Base-by-base conservation (phyloP, 257 asterid genomes). In the Scutellaria minor region DNA sequence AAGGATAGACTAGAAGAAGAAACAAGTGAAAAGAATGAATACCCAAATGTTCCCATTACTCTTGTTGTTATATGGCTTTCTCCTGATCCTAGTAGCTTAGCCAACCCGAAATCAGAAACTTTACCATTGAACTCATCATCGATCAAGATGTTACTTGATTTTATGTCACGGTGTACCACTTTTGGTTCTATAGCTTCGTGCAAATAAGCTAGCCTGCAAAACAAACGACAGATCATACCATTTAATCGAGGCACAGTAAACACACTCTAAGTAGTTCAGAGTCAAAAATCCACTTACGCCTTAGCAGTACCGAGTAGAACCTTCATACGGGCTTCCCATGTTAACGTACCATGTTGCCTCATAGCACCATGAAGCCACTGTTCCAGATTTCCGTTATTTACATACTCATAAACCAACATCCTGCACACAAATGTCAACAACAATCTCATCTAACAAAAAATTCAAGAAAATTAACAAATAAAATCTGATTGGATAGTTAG, bases 11-110 rank as follows among this genome's bases (percentile, higher is more conserved):
- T 5, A 24, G 27, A 24, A 42, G 67, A 22, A 68, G 58, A 69
- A 20, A 3, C 14, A 24, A 81, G 63, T 20, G 52, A 31, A 45
- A 31, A 39, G 42, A n/a, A 45, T 8, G 31, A 58, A 47, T 84
- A 94, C 99, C 99, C 99, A 65, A 91, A 94, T 68, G 99, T 94
- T 58, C 99, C 99, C 99, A 94, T 94, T 74, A 94, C 99, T 81
- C 99, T 85, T 18, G 99, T 94, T 7, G 96, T 87, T 66, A 94
- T 88, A 80, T 94, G 97, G 82, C 97, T 94, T 85, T 94, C 96
- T 48, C 96, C 96, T 1, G 97, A 85, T n/a, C 54, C 99, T 86
- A 94, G 81, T 56, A 94, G 89, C 90, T 94, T 94, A 24, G 99
- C 97, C 88, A 94, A 81, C 60, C 99, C 99, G 79, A 94, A 94